These are phyloP conservation scores for Umbelopsis sp. DNA, from an alignment of 371 early-diverging fungal species.

Conservation along the genomic window DNA sequence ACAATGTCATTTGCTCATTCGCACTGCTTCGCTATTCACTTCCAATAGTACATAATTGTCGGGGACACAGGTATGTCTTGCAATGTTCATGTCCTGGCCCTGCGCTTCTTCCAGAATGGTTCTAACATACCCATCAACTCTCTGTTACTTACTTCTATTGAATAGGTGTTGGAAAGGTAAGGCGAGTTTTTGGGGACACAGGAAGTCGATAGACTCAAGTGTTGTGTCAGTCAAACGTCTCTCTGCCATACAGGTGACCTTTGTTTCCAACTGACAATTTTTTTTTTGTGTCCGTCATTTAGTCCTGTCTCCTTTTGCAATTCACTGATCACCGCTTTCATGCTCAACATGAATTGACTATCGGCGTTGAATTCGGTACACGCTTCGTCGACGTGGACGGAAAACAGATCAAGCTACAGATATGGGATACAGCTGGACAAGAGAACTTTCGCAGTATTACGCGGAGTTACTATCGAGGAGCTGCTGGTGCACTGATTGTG, in stretches of 20 bases:
- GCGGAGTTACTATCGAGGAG: conserved; percentile 97
- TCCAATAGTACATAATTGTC: conserved; percentile 47
- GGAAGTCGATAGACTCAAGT: background rate
- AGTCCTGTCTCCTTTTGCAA: conserved; percentile 83
- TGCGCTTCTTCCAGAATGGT: background rate
- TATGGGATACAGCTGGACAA: conserved; percentile 99
- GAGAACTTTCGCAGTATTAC: conserved; percentile 96
- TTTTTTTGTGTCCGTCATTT: conserved; percentile 13
- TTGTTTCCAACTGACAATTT: background rate
- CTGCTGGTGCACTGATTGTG: conserved; percentile 90
- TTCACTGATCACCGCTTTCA: conserved; percentile 85
- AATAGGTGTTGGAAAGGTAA: conserved; percentile 35
- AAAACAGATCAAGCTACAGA: conserved; percentile 93
- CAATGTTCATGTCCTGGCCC: background rate
- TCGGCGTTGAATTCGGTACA: conserved; percentile 88
- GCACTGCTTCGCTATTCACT: background rate
- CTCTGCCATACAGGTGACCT: background rate
- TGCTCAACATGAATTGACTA: conserved; percentile 85
- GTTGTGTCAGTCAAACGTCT: background rate
- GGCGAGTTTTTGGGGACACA: background rate
- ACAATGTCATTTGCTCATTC: too few species aligned
- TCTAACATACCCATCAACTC: background rate
- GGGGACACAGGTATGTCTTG: conserved; percentile 46
- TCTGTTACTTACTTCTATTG: background rate
- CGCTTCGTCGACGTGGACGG: conserved; percentile 78